These are phyloP conservation scores for Sporothrix pseudoabietina DNA, from an alignment of 2,329 filamentous ascomycete genomes.

Conservation along the genomic window DNA sequence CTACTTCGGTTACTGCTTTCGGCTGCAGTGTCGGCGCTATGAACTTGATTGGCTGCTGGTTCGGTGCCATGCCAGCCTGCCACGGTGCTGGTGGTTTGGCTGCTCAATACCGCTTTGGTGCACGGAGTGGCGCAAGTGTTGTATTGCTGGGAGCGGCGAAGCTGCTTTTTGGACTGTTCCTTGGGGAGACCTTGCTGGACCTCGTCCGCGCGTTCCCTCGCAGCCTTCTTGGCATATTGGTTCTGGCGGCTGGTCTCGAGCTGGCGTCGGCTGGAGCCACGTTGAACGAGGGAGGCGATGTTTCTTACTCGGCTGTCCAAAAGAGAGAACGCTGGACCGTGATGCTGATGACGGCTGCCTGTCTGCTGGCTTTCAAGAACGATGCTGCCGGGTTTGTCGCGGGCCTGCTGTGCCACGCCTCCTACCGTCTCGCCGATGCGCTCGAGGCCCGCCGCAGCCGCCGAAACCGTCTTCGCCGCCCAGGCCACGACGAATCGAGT, in stretches of 20 bases:
- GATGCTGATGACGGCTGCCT: slow-evolving; percentile 84
- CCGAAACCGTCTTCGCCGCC: slow-evolving; percentile 4
- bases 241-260: slow-evolving; percentile 85
- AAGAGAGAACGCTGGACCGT: slow-evolving; percentile 78
- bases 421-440: slow-evolving; percentile 55
- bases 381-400: slow-evolving; percentile 84
- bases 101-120: slow-evolving; percentile 88
- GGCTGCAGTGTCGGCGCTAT: slow-evolving; percentile 80
- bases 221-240: slow-evolving; percentile 80
- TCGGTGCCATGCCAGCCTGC: slow-evolving; percentile 92
- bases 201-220: slow-evolving; percentile 74
- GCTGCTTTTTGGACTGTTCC: slow-evolving; percentile 71
- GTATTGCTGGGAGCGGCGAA: slow-evolving; percentile 78
- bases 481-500: slow-evolving; percentile 38
- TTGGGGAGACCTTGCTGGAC: slow-evolving; percentile 72
- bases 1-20: slow-evolving; percentile 71
- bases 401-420: slow-evolving; percentile 77
- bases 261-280: slow-evolving; percentile 82
- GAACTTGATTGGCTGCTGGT: slow-evolving; percentile 86
- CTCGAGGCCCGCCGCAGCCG: slow-evolving; percentile 35
- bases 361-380: slow-evolving; percentile 83
- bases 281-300: slow-evolving; percentile 61
- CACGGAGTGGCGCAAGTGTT: slow-evolving; percentile 81
- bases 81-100: slow-evolving; percentile 91
- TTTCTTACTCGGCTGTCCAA: slow-evolving; percentile 60